phyloP scores from a whole-genome alignment of 371 early-diverging fungal genomes.

The Actinomucor elegans region DNA sequence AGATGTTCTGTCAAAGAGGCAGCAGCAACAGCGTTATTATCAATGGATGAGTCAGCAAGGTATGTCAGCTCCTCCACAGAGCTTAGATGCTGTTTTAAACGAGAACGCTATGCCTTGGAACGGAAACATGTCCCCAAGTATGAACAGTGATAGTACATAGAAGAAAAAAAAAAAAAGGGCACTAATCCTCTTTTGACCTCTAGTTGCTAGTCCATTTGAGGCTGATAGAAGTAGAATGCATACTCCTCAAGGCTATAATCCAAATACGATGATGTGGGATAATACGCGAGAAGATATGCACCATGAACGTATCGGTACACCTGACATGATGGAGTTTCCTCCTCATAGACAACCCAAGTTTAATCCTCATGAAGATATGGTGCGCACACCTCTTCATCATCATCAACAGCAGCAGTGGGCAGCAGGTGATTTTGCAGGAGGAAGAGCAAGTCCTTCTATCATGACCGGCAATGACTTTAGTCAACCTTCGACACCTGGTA shows the following conservation, averaged over 20 bases:
- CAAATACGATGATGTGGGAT: background rate
- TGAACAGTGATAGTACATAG: background rate
- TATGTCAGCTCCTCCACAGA: constrained; percentile 8
- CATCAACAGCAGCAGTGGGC: background rate
- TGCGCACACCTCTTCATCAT: background rate
- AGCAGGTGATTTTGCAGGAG: background rate
- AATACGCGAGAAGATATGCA: background rate
- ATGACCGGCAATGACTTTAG: background rate
- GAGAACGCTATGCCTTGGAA: constrained; percentile 27
- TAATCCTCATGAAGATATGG: background rate
- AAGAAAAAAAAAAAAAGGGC: background rate
- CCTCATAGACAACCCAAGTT: background rate
- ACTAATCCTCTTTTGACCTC: background rate
- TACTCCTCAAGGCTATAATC: constrained; percentile 2
- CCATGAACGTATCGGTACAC: background rate
- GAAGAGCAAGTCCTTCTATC: constrained; percentile 10
- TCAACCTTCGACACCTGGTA: constrained; percentile 9
- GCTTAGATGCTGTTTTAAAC: constrained; percentile 32
- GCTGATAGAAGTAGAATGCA: constrained; percentile 2
- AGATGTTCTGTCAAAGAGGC: constrained; percentile 11
- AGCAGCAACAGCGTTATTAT: constrained; percentile 29
- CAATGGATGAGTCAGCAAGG: constrained; percentile 31
- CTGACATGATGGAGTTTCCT: background rate
- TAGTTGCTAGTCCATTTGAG: constrained; percentile 6
- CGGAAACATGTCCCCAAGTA: constrained; percentile 12